Evolutionary conservation across 2,329 filamentous ascomycete species (phyloP).

Genomic region (Cylindrodendrum hubeiense): DNA sequence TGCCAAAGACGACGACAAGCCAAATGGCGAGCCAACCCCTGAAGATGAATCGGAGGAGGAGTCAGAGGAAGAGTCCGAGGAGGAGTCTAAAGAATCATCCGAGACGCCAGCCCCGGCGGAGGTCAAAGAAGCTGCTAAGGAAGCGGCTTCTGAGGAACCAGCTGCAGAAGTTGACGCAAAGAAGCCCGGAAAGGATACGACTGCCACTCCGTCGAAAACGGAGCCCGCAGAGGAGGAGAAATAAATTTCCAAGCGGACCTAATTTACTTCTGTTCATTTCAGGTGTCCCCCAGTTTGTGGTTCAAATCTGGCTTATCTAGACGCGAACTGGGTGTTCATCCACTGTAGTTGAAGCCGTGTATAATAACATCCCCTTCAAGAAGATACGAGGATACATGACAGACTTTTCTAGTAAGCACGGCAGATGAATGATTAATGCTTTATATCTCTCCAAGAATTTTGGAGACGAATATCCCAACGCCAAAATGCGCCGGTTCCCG

Average conservation of each 20-base stretch:
- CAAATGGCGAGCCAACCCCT: conserved; percentile 11
- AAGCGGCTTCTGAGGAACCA: conserved; percentile 9
- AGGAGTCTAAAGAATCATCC: conserved; percentile 8
- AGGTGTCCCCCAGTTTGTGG: not conserved
- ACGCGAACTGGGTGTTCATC: not conserved
- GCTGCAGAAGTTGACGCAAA: conserved; percentile 18
- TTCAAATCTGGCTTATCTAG: not conserved
- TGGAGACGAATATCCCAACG: not conserved
- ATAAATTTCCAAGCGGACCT: conserved; percentile 15
- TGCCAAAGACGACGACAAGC: conserved; percentile 33
- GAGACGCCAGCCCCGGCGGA: conserved; percentile 16
- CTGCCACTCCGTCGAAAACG: conserved; percentile 12
- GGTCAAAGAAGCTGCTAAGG: conserved; percentile 3
- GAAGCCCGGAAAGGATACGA: conserved; percentile 21
- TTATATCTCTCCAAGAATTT: not conserved
- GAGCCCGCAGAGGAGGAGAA: conserved; percentile 28
- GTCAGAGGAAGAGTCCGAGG: no score
- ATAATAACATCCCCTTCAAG: conserved; percentile 18
- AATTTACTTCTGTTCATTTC: conserved; percentile 22
- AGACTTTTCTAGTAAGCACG: conserved; percentile 6
- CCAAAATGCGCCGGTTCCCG: not conserved
- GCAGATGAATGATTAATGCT: conserved; percentile 15
- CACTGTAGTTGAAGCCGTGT: conserved; percentile 18
- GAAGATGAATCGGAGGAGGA: conserved; percentile 13
- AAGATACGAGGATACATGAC: conserved; percentile 15